These are phyloP conservation scores for Colletotrichum coccodes DNA, from an alignment of 2,329 filamentous ascomycete species.

Conservation along the genomic window DNA sequence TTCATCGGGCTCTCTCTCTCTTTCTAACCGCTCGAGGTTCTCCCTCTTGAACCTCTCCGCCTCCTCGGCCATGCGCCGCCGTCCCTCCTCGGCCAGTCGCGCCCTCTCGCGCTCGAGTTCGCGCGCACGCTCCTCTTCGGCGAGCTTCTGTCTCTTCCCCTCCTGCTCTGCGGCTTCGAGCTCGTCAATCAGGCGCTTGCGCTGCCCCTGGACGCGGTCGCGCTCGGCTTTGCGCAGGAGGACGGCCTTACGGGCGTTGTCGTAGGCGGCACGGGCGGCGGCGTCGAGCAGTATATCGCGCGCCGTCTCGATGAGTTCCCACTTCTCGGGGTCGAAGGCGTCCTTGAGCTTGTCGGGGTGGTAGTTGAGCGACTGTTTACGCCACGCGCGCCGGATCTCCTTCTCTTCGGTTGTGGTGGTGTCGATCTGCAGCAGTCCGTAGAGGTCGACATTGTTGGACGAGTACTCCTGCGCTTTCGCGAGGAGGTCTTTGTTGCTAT, in stretches of 20 bases:
- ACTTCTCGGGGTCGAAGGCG: conserved; percentile 80
- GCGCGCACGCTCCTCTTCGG: conserved; percentile 47
- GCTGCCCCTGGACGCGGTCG: conserved; percentile 77
- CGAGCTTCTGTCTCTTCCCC: conserved; percentile 67
- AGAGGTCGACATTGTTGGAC: conserved; percentile 76
- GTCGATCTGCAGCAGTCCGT: conserved; percentile 77
- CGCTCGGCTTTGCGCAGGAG: conserved; percentile 76
- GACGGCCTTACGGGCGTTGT: conserved; percentile 77
- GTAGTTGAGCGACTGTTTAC: conserved; percentile 86
- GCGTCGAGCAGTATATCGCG: conserved; percentile 82
- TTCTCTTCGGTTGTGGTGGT: conserved; percentile 68
- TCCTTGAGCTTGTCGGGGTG: conserved; percentile 91
- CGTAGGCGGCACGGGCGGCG: conserved; percentile 79
- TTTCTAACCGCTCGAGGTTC: conserved; percentile 38
- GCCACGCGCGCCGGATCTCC: conserved; percentile 87
- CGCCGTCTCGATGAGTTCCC: conserved; percentile 87
- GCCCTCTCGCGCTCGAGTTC: conserved; percentile 51
- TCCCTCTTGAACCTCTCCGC: conserved; percentile 51
- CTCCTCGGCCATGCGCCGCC: conserved; percentile 49
- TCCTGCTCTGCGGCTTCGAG: conserved; percentile 81
- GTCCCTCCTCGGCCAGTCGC: conserved; percentile 45
- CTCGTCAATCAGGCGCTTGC: conserved; percentile 85
- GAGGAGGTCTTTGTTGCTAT: conserved; percentile 58
- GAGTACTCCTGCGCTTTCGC: conserved; percentile 68
- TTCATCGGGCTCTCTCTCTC: conserved; percentile 47